Evolutionary conservation across 2,329 filamentous ascomycete species (phyloP).

Genomic region (Ceratocystis cubensis): DNA sequence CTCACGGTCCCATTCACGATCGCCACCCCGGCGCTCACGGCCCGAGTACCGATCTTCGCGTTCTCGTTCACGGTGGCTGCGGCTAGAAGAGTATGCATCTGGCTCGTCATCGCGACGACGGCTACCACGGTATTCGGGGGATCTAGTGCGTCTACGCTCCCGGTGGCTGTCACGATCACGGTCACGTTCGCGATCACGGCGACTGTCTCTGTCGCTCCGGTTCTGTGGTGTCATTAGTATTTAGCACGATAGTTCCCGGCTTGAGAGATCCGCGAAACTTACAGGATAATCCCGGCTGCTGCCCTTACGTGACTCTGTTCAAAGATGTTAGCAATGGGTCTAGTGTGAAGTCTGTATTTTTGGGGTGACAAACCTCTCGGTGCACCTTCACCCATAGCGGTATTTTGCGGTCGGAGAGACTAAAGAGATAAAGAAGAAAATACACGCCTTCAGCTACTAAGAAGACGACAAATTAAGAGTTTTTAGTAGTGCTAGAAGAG

Average conservation of each 20-base stretch:
- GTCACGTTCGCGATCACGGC: constrained; percentile 25
- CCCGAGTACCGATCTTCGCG: constrained; percentile 82
- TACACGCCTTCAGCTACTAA: not conserved
- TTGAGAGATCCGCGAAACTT: constrained; percentile 25
- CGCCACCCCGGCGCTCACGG: constrained; percentile 47
- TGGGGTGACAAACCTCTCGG: constrained; percentile 19
- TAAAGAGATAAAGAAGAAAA: not conserved
- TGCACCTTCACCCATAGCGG: constrained; percentile 58
- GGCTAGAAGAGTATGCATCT: constrained; percentile 85
- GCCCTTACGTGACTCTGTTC: constrained; percentile 39
- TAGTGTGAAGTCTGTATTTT: not conserved
- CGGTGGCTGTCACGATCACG: constrained; percentile 34
- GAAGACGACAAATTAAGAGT: not conserved
- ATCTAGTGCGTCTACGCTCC: constrained; percentile 70
- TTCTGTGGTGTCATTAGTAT: constrained; percentile 26
- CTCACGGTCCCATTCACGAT: constrained; percentile 69
- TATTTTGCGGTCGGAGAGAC: not conserved
- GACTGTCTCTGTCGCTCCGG: constrained; percentile 26
- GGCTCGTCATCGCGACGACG: constrained; percentile 64
- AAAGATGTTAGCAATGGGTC: constrained; percentile 9
- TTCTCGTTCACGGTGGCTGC: constrained; percentile 84
- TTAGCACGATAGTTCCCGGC: not conserved
- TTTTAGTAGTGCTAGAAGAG: not conserved
- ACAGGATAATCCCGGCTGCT: constrained; percentile 40
- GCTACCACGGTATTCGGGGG: constrained; percentile 57